These are phyloP conservation scores for Huntiella abstrusa DNA, from an alignment of 2,329 filamentous ascomycete genomes.

Conservation along the genomic window DNA sequence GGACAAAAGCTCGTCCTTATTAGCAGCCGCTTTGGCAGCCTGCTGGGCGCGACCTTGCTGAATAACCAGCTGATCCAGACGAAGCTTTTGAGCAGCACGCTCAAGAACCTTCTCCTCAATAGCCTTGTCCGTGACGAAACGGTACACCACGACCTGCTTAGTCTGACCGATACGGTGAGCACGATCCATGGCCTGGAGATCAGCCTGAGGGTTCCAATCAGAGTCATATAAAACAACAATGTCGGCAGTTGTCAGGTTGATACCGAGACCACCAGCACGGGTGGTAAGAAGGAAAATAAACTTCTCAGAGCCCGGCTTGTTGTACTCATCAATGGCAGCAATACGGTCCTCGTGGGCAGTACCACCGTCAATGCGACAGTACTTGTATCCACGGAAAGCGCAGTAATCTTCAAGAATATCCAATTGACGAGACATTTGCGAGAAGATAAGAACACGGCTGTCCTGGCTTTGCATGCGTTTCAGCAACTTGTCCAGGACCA, in stretches of 20 bases:
- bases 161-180: conserved; percentile 97
- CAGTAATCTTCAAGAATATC: conserved; percentile 98
- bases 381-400: conserved; percentile 84
- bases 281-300: conserved; percentile 94
- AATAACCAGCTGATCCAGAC: conserved; percentile 91
- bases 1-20: conserved; percentile 84
- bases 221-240: conserved; percentile 95
- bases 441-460: conserved; percentile 95
- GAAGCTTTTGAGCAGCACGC: conserved; percentile 87
- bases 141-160: conserved; percentile 91
- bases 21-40: conserved; percentile 75
- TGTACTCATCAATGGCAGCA: conserved; percentile 94
- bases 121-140: conserved; percentile 92
- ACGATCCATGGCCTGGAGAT: conserved; percentile 96
- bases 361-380: conserved; percentile 91
- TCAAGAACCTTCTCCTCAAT: conserved; percentile 98
- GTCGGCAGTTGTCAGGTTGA: conserved; percentile 88
- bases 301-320: conserved; percentile 86
- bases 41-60: conserved; percentile 90
- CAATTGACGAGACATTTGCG: conserved; percentile 92
- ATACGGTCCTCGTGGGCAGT: conserved; percentile 97
- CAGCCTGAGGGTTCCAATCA: conserved; percentile 97
- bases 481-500: conserved; percentile 82
- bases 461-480: conserved; percentile 67
- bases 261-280: conserved; percentile 84